Percentiles rank a stretch among this genome's conserved stretches.
Evolutionary conservation across 441 rosid genomes (phyloP).

Genomic region (Erodium chrysanthum): DNA sequence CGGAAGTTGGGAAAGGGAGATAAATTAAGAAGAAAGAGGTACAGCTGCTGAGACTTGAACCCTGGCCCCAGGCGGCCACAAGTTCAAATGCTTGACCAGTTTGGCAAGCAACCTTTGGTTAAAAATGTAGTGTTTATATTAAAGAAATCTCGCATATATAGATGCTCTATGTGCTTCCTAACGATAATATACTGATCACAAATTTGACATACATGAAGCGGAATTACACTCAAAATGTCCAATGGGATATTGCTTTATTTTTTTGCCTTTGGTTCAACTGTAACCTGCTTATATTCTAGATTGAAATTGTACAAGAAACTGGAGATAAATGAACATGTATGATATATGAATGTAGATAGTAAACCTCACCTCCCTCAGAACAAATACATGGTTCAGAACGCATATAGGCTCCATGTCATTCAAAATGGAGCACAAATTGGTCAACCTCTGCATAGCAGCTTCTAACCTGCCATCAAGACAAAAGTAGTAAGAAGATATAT

Average conservation of each 20-base stretch:
- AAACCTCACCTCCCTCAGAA: constrained; percentile 80
- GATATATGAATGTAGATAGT: background rate
- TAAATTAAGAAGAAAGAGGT: no score
- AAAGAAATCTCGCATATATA: background rate
- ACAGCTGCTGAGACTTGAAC: no score
- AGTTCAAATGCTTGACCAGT: no score
- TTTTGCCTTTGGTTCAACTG: background rate
- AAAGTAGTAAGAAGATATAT: constrained; percentile 15
- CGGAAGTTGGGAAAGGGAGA: no score
- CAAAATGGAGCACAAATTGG: constrained; percentile 83
- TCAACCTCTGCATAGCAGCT: constrained; percentile 99
- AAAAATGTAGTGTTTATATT: background rate
- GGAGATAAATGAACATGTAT: background rate
- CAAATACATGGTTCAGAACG: constrained; percentile 93
- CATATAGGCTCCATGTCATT: constrained; percentile 99
- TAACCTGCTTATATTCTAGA: background rate
- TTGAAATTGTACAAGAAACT: background rate
- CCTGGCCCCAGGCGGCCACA: no score
- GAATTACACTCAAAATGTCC: background rate
- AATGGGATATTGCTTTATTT: background rate
- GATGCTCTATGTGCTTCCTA: background rate
- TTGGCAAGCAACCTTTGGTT: no score
- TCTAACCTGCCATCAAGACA: constrained; percentile 67
- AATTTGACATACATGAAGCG: background rate
- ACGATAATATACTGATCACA: background rate